Conservation (phyloP, 345 rosid genomes). For the Adansonia digitata region DNA sequence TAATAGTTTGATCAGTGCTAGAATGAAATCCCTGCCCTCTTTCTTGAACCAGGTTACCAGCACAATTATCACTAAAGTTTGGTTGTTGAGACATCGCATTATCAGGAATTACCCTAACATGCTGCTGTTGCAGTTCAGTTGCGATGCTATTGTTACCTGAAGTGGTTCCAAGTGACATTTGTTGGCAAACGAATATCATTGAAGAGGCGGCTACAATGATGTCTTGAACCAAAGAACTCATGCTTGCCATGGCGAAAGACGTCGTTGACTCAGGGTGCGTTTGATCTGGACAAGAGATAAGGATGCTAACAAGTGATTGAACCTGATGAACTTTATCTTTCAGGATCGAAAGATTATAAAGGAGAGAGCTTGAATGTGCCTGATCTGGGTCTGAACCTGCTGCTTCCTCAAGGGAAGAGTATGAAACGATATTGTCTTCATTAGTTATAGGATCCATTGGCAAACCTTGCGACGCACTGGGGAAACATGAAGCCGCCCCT, state of each 20-base stretch:
- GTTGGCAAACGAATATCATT: slow-evolving; percentile 62
- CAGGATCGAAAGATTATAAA: slow-evolving; percentile 52
- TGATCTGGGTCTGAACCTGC: slow-evolving; percentile 5
- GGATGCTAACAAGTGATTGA: slow-evolving; percentile 45
- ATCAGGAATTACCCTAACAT: slow-evolving; percentile 2
- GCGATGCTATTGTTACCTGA: slow-evolving; percentile 16
- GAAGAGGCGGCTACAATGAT: slow-evolving; percentile 61
- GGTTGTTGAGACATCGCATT: slow-evolving; percentile 4
- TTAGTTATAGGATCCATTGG: slow-evolving; percentile 20
- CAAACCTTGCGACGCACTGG: slow-evolving; percentile 25
- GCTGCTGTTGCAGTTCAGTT: slow-evolving; percentile 11
- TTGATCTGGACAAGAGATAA: slow-evolving; percentile 27
- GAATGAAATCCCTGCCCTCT: slow-evolving; percentile 26
- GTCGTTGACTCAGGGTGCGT: too few species aligned
- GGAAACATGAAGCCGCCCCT: slow-evolving; percentile 15
- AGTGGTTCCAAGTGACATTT: slow-evolving; percentile 23
- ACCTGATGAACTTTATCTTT: slow-evolving; percentile 63
- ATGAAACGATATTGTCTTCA: slow-evolving; percentile 15
- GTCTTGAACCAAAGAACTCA: slow-evolving; percentile 53
- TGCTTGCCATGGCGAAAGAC: too few species aligned
- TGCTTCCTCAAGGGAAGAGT: slow-evolving; percentile 15
- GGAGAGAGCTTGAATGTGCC: slow-evolving; percentile 39
- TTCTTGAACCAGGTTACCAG: slow-evolving; percentile 19
- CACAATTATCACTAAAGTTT: background rate
- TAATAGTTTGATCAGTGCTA: slow-evolving; percentile 18